phyloP scores from a whole-genome alignment of 768 basidiomycete species.

The Russula sp. region DNA sequence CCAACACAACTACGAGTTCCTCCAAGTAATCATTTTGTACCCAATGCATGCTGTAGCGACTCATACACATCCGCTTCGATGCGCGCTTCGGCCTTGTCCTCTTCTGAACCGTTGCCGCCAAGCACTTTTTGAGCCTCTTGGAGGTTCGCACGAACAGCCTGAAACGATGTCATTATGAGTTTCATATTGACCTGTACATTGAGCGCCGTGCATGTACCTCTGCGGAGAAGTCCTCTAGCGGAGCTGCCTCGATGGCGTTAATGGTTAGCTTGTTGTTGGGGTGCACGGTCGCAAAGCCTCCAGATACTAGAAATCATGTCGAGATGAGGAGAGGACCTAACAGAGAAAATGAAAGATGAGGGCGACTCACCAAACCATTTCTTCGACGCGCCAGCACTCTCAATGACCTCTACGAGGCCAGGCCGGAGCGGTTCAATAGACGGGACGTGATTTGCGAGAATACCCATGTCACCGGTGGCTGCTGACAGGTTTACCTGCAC shows the following conservation, averaged over 20 bases:
- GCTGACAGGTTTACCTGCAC: conserved; percentile 95
- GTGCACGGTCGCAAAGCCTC: conserved; percentile 97
- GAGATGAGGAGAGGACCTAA: not conserved
- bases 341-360: not conserved
- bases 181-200: not conserved
- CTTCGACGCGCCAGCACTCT: conserved; percentile 71
- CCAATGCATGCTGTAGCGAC: conserved; percentile 83
- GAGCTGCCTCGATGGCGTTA: conserved; percentile 95
- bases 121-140: conserved; percentile 84
- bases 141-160: conserved; percentile 90
- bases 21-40: conserved; percentile 41
- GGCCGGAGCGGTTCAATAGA: conserved; percentile 95
- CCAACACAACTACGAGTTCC: conserved; percentile 12
- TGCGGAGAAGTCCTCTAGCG: conserved; percentile 82
- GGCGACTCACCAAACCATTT: conserved; percentile 90
- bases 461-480: conserved; percentile 97
- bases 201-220: conserved; percentile 58
- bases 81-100: conserved; percentile 88
- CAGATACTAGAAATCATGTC: conserved; percentile 60
- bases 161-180: conserved; percentile 7
- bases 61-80: conserved; percentile 98
- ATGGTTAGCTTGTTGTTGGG: conserved; percentile 96
- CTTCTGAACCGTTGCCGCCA: conserved; percentile 81
- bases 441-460: conserved; percentile 97
- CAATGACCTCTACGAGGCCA: conserved; percentile 93